Evolutionary conservation across 1,139 yeast species (phyloP).

Genomic region (Magnusiomyces ingens): DNA sequence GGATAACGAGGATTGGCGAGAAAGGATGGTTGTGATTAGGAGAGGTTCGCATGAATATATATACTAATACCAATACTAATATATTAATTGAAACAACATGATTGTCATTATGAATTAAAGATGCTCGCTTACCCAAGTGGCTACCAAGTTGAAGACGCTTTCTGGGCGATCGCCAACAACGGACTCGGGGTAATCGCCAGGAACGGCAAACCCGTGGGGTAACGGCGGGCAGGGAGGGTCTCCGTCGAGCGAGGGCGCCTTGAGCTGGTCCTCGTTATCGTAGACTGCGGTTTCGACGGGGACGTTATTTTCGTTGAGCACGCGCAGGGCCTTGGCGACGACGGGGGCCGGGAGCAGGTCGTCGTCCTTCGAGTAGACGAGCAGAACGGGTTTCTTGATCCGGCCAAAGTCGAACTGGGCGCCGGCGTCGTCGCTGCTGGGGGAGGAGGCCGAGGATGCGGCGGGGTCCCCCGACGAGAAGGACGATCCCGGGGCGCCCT

Average conservation of each 20-base stretch:
- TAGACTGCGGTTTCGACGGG: conserved; percentile 21
- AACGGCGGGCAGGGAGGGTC: conserved; percentile 20
- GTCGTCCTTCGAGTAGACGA: conserved; percentile 32
- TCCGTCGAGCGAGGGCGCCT: not conserved
- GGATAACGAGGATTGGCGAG: too few species aligned
- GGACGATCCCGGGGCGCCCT: conserved; percentile 16
- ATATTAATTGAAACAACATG: too few species aligned
- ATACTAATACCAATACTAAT: too few species aligned
- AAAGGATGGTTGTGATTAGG: too few species aligned
- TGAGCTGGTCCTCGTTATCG: conserved; percentile 17
- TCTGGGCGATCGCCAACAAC: conserved; percentile 31
- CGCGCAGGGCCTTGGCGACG: conserved; percentile 21
- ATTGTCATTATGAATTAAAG: too few species aligned
- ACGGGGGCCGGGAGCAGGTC: conserved; percentile 26
- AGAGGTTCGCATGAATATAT: too few species aligned
- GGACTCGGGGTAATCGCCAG: conserved; percentile 34
- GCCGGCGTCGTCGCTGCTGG: not conserved
- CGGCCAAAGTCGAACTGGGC: conserved; percentile 22
- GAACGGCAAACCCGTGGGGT: conserved; percentile 40
- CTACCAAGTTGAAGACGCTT: conserved; percentile 23
- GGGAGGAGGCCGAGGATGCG: too few species aligned
- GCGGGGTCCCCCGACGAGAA: too few species aligned
- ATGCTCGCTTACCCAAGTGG: conserved; percentile 20
- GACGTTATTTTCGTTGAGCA: conserved; percentile 22
- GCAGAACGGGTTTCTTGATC: conserved; percentile 29